Percentiles rank a stretch among this genome's conserved stretches.
Conservation (phyloP, 2,329 filamentous ascomycete genomes). For the Fusarium avenaceum region DNA sequence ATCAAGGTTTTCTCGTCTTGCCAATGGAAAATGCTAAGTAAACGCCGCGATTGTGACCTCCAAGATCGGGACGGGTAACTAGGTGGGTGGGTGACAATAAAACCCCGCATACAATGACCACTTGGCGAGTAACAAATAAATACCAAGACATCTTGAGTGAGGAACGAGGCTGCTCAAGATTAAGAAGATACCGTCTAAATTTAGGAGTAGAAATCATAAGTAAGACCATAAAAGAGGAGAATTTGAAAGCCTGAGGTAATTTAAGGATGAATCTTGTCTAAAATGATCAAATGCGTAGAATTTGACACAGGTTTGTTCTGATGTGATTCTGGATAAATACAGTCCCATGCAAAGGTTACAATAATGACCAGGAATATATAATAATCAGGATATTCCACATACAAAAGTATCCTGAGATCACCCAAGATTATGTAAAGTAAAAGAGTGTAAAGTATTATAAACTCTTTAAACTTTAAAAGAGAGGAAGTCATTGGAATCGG, state of each 20-base stretch:
- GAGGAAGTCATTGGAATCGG: no score
- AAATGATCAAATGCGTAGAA: not conserved
- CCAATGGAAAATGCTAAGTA: conserved; percentile 17
- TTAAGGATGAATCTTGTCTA: not conserved
- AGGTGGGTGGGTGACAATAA: not conserved
- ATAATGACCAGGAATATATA: no score
- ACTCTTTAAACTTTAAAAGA: no score
- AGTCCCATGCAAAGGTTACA: no score
- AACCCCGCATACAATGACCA: not conserved
- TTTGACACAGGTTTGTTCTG: not conserved
- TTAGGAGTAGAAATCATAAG: not conserved
- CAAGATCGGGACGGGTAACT: conserved; percentile 11
- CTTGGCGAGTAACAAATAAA: not conserved
- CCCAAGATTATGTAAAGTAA: no score
- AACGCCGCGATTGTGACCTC: conserved; percentile 13
- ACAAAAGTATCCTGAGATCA: no score
- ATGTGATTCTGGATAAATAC: not conserved
- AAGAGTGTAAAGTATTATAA: no score
- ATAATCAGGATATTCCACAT: no score
- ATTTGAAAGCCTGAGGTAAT: no score
- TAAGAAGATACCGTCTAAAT: no score
- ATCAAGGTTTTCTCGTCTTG: conserved; percentile 11
- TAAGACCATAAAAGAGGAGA: no score
- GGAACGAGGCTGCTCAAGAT: not conserved
- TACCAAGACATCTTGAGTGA: not conserved